phyloP scores from a whole-genome alignment of 257 asterid genomes.

The Haberlea rhodopensis region DNA sequence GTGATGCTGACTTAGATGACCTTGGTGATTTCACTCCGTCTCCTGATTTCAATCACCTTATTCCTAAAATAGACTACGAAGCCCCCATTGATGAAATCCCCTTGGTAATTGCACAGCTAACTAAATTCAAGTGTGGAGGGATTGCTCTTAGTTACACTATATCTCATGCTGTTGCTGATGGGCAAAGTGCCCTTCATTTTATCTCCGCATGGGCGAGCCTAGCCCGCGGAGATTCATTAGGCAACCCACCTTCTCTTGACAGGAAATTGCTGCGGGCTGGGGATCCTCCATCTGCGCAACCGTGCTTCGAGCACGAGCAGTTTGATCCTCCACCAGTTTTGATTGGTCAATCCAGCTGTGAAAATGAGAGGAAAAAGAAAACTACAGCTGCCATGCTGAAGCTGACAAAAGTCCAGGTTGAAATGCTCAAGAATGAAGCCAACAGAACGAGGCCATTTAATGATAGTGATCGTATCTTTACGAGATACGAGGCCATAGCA shows the following conservation, averaged over 20 bases:
- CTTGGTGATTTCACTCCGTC: slow-evolving; percentile 45
- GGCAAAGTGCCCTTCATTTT: slow-evolving; percentile 56
- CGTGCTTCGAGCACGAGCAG: slow-evolving; percentile 33
- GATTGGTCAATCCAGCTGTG: slow-evolving; percentile 27
- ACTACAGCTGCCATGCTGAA: slow-evolving; percentile 33
- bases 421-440: slow-evolving; percentile 35
- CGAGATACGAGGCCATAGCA: slow-evolving; percentile 49
- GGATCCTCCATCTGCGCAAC: slow-evolving; percentile 22
- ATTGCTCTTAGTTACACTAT: slow-evolving; percentile 39
- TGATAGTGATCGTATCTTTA: slow-evolving; percentile 20
- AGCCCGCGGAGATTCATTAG: slow-evolving; percentile 45
- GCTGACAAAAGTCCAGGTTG: slow-evolving; percentile 35
- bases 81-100: slow-evolving; percentile 45
- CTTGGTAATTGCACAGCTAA: slow-evolving; percentile 42
- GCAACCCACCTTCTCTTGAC: slow-evolving; percentile 36
- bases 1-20: slow-evolving; percentile 33
- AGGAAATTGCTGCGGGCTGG: slow-evolving; percentile 44
- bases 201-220: slow-evolving; percentile 53
- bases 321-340: slow-evolving; percentile 37
- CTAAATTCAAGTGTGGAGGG: slow-evolving; percentile 55
- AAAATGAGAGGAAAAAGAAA: slow-evolving; percentile 30
- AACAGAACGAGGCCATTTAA: slow-evolving; percentile 28
- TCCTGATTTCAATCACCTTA: slow-evolving; percentile 29
- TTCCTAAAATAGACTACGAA: slow-evolving; percentile 40
- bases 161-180: slow-evolving; percentile 60